Conservation (phyloP, 345 rosid species). For the Eucalyptus tenuipes region DNA sequence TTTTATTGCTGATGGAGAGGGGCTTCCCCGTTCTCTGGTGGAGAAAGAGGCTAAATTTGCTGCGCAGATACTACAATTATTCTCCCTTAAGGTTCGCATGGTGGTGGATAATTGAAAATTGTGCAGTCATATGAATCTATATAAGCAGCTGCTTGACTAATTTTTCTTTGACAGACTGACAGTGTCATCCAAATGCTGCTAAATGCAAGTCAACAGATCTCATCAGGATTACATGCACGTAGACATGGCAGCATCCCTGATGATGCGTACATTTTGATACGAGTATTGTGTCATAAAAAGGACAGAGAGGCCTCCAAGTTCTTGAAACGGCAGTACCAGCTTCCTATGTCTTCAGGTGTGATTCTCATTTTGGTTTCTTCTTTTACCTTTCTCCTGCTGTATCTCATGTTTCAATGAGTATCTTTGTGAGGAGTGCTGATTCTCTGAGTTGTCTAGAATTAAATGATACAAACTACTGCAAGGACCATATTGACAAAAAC, state of each 20-base stretch:
- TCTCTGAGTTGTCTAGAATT: not conserved
- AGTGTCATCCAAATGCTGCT: slow-evolving; percentile 67
- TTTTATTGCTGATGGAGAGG: slow-evolving; percentile 90
- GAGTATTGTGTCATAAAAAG: slow-evolving; percentile 94
- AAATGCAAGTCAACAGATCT: slow-evolving; percentile 71
- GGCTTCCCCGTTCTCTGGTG: slow-evolving; percentile 82
- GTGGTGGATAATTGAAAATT: not conserved
- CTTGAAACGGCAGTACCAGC: slow-evolving; percentile 69
- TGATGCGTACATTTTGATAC: slow-evolving; percentile 67
- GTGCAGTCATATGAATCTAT: not conserved
- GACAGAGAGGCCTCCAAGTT: slow-evolving; percentile 81
- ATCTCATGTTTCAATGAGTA: not conserved
- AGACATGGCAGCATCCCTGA: slow-evolving; percentile 27
- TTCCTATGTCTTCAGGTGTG: slow-evolving; percentile 94
- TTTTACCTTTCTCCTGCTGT: not conserved
- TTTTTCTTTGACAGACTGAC: slow-evolving; percentile 43
- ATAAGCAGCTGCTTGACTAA: not conserved
- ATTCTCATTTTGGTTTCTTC: not conserved
- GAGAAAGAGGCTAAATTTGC: slow-evolving; percentile 77
- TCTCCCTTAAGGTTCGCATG: slow-evolving; percentile 55
- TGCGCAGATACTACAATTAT: slow-evolving; percentile 55
- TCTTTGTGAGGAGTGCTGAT: not conserved
- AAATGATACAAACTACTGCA: not conserved
- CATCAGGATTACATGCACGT: slow-evolving; percentile 47
- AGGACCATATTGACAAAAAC: not conserved